Conservation (phyloP, 148 eudicot genomes). For the Rhododendron simsii region DNA sequence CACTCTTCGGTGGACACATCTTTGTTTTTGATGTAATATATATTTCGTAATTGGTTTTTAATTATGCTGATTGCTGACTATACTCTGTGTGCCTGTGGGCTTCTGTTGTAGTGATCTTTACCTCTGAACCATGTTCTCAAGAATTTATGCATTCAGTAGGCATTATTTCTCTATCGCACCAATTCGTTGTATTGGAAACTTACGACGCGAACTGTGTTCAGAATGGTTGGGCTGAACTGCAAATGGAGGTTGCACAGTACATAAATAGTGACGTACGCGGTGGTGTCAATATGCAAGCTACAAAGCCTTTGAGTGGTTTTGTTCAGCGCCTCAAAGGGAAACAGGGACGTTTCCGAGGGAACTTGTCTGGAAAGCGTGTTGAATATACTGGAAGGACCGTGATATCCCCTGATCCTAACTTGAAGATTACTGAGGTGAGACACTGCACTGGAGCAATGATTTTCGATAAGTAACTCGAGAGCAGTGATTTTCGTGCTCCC, state of each 20-base stretch:
- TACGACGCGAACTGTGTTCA: slow-evolving; percentile 20
- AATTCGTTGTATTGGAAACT: neutral
- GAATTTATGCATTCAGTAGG: neutral
- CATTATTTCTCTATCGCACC: neutral
- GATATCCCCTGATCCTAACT: slow-evolving; percentile 96
- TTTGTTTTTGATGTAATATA: neutral
- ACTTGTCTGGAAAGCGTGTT: slow-evolving; percentile 96
- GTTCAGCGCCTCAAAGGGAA: slow-evolving; percentile 97
- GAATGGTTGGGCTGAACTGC: slow-evolving; percentile 73
- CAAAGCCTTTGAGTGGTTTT: slow-evolving; percentile 67
- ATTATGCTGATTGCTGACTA: neutral
- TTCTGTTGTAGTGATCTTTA: neutral
- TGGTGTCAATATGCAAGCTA: slow-evolving; percentile 25
- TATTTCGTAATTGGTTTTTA: neutral
- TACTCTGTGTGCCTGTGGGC: neutral
- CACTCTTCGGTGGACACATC: neutral
- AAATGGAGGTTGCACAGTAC: slow-evolving; percentile 80
- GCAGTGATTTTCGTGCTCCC: neutral
- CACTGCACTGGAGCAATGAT: neutral
- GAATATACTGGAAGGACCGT: slow-evolving; percentile 97
- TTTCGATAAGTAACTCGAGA: neutral
- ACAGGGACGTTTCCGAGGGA: slow-evolving; percentile 93
- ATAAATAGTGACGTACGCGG: slow-evolving; percentile 88
- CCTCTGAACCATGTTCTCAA: neutral
- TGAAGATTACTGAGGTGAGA: slow-evolving; percentile 89